These are phyloP conservation scores for Lactifluus rugatus DNA, from an alignment of 768 basidiomycete species.

Conservation along the genomic window DNA sequence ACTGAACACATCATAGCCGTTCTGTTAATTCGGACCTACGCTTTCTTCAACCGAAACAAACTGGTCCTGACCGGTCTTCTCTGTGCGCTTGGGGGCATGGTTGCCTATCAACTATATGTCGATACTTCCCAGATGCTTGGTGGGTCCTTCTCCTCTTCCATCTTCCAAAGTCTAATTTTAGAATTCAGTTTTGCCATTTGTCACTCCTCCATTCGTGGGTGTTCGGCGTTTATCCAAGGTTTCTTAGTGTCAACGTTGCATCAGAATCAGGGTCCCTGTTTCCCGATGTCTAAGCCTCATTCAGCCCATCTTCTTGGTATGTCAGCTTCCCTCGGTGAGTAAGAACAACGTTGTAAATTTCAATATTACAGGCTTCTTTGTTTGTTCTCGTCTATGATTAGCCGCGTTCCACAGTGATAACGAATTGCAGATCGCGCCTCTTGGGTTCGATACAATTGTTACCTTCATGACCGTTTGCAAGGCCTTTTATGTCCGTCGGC, in stretches of 20 bases:
- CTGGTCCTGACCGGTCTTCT: conserved; percentile 57
- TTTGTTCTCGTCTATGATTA: conserved; percentile 11
- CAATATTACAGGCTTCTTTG: conserved; percentile 33
- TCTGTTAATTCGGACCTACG: conserved; percentile 74
- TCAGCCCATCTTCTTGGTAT: conserved; percentile 73
- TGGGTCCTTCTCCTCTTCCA: conserved; percentile 27
- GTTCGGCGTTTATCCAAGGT: neutral
- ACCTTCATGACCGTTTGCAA: conserved; percentile 76
- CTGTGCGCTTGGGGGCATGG: conserved; percentile 58
- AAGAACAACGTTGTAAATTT: neutral
- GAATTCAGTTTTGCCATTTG: conserved; percentile 40
- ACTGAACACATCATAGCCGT: conserved; percentile 39
- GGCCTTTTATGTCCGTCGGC: conserved; percentile 65
- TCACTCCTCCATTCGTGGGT: conserved; percentile 51
- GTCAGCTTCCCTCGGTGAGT: conserved; percentile 8
- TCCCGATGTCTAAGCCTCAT: conserved; percentile 74
- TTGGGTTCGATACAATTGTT: conserved; percentile 71
- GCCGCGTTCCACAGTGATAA: neutral
- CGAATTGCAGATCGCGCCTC: conserved; percentile 55
- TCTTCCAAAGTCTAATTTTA: neutral
- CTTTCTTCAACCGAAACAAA: conserved; percentile 73
- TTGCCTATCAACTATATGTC: conserved; percentile 75
- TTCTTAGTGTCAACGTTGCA: neutral
- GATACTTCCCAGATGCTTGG: conserved; percentile 70
- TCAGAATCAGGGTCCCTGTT: conserved; percentile 56